Conservation (phyloP, 495 filamentous ascomycete genomes). For the Emericellopsis terricola region DNA sequence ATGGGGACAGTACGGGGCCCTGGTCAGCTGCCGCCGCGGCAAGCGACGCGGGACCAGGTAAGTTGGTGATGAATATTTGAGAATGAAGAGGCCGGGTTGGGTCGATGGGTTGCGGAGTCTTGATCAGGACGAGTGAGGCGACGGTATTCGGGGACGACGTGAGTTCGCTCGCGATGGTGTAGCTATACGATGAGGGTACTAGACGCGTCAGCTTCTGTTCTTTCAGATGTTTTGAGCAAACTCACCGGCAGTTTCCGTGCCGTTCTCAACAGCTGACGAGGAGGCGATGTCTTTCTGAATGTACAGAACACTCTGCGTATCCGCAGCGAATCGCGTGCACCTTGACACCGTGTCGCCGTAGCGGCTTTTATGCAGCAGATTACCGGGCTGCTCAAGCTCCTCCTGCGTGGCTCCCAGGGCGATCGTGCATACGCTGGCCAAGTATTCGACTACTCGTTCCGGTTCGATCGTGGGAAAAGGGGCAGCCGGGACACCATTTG, state of each 20-base stretch:
- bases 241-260: conserved; percentile 13
- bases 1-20: conserved; percentile 59
- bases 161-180: conserved; percentile 65
- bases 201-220: too few species aligned
- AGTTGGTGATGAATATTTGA: conserved; percentile 81
- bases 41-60: conserved; percentile 58
- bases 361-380: conserved; percentile 54
- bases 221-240: too few species aligned
- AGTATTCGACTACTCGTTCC: conserved; percentile 51
- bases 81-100: conserved; percentile 54
- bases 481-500: conserved; percentile 23
- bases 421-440: conserved; percentile 59
- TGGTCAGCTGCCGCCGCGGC: conserved; percentile 46
- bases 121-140: conserved; percentile 74
- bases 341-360: conserved; percentile 65
- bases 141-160: conserved; percentile 60
- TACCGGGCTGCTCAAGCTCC: conserved; percentile 66
- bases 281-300: conserved; percentile 64
- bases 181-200: conserved; percentile 38
- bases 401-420: conserved; percentile 66
- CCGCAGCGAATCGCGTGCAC: conserved; percentile 77
- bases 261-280: conserved; percentile 17
- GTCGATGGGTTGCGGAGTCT: conserved; percentile 75
- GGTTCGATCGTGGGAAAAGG: conserved; percentile 30
- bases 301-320: conserved; percentile 74